Conservation (phyloP, 2,329 filamentous ascomycete genomes). For the Phaeoacremonium minimum region DNA sequence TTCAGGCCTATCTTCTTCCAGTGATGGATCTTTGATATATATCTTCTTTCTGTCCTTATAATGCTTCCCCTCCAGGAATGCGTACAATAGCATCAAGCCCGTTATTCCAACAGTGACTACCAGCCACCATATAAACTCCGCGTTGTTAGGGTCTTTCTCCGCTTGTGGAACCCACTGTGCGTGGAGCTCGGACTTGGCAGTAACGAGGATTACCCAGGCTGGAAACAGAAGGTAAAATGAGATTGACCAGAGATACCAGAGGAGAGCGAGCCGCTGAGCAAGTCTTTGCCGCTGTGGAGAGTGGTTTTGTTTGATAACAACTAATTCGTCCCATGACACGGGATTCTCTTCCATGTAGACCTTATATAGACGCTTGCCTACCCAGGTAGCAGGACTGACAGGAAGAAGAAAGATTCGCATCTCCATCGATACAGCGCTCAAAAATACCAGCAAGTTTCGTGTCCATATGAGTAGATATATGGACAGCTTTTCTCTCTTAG, state of each 20-base stretch:
- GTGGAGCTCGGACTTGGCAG: neutral
- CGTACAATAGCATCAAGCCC: neutral
- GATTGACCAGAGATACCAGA: neutral
- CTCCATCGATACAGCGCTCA: neutral
- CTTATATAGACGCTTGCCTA: neutral
- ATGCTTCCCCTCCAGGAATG: neutral
- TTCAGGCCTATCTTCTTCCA: neutral
- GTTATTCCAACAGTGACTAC: neutral
- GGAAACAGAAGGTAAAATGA: neutral
- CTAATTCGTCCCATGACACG: neutral
- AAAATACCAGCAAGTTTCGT: neutral
- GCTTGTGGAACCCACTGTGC: neutral
- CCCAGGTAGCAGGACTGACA: neutral
- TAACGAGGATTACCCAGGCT: neutral
- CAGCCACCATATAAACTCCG: neutral
- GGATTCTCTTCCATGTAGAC: no score
- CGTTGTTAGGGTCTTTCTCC: neutral
- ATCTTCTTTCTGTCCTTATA: neutral
- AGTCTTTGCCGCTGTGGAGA: neutral
- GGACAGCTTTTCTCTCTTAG: neutral
- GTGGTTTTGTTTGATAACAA: neutral
- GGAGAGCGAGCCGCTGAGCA: neutral
- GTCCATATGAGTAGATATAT: neutral
- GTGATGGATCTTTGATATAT: neutral
- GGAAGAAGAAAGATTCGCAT: neutral